Evolutionary conservation across 2,329 filamentous ascomycete species (phyloP).

Genomic region (Penicillium concentricum): DNA sequence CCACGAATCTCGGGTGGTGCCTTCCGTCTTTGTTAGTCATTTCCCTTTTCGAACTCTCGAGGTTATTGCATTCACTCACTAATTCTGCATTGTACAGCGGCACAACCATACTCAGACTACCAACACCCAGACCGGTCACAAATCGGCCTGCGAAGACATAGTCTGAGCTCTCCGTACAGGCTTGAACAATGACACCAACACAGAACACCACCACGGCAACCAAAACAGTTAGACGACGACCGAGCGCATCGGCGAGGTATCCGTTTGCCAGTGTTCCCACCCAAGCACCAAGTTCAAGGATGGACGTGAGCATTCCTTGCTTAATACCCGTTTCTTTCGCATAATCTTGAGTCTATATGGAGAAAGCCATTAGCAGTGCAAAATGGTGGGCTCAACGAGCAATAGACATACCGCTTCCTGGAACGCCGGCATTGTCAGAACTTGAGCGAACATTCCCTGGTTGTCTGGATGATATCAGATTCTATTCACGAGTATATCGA

Average conservation of each 20-base stretch:
- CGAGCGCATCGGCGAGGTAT: constrained; percentile 38
- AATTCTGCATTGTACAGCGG: constrained; percentile 42
- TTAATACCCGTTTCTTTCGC: constrained; percentile 25
- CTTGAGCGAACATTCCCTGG: constrained; percentile 73
- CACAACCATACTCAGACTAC: constrained; percentile 43
- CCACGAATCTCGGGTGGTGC: constrained; percentile 46
- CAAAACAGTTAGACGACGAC: constrained; percentile 35
- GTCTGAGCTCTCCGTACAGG: constrained; percentile 30
- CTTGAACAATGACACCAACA: constrained; percentile 40
- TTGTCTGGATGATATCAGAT: constrained; percentile 50
- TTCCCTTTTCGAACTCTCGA: background rate
- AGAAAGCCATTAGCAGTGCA: background rate
- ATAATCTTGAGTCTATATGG: constrained; percentile 27
- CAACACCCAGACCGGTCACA: constrained; percentile 44
- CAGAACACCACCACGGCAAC: constrained; percentile 37
- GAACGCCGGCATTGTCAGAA: constrained; percentile 55
- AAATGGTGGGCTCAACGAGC: background rate
- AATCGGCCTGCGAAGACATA: constrained; percentile 43
- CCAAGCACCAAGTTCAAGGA: constrained; percentile 45
- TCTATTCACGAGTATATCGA: background rate
- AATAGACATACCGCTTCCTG: constrained; percentile 45
- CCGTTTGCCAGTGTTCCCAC: constrained; percentile 39
- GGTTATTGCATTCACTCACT: constrained; percentile 11
- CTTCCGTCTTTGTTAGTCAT: constrained; percentile 13
- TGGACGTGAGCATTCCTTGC: constrained; percentile 39